Base-by-base conservation (phyloP, 2,329 filamentous ascomycete species). In the Leptosphaerulina australis region DNA sequence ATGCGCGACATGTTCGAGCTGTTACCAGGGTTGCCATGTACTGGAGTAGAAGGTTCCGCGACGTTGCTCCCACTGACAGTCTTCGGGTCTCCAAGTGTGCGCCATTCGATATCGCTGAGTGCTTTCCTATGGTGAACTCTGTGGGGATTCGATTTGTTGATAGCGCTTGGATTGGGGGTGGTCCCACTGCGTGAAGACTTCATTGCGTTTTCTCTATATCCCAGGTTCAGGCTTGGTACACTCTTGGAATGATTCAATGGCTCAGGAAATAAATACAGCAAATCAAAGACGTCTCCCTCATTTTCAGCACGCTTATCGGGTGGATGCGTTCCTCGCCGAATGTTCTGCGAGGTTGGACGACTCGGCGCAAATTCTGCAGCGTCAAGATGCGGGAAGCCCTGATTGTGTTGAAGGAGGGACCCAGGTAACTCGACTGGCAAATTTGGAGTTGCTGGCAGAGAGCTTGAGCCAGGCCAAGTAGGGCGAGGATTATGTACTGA, bases 381-480 rank as follows among this genome's bases (percentile, higher is more conserved):
- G 22, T 62, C 58, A 55, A 56, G 44, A 51, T 54, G 53, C 28
- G 67, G 56, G 45, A 66, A 66, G 8, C 66, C 70, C 55, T 71
- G 68, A 40, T 72, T 71, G 18, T 71, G 65, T 39, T 68, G 61
- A 2, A 71, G 55, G 21, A 66, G 48, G 35, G 60, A 67, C 7
- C 63, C 64, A 51, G 66, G 64, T 6, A 69, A 50, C 44, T 68
- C 66, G 35, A 53, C 61, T 6, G 66, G 68, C 26, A 69, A 50
- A 4, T 63, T 60, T 51, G 75, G 74, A 31, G 71, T 73, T 5
- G 73, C 66, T 25, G 76, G 73, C 12, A 72, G 63, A 26, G 74
- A 76, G 18, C 62, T 52, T 10, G 76, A 75, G 53, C 74, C 70
- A 40, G 74, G 73, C 53, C 74, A 63, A 41, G 66, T 63, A 28